Conservation (phyloP, 2,329 filamentous ascomycete genomes). For the Cladosporium austrohemisphaericum region DNA sequence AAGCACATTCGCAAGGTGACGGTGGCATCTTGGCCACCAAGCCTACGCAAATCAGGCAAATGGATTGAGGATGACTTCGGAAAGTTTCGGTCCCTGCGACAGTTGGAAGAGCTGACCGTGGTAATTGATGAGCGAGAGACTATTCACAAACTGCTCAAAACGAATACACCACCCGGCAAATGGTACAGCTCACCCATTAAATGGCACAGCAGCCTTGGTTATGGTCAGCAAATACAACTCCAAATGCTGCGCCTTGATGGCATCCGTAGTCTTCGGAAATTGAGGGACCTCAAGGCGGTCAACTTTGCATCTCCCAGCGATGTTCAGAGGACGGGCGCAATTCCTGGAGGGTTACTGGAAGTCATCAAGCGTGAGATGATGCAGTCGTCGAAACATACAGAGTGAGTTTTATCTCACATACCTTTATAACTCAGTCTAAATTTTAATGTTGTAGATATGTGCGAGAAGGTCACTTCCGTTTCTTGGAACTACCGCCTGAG, state of each 20-base stretch:
- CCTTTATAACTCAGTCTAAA: neutral
- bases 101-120: neutral
- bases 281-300: slow-evolving; percentile 14
- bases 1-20: neutral
- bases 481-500: slow-evolving; percentile 30
- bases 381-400: slow-evolving; percentile 14
- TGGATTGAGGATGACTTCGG: neutral
- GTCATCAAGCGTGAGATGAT: slow-evolving; percentile 26
- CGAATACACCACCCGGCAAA: too few relatives aligned
- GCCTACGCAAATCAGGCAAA: neutral
- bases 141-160: neutral
- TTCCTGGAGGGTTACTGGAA: slow-evolving; percentile 27
- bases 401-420: neutral
- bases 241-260: slow-evolving; percentile 19
- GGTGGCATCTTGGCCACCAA: neutral
- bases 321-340: slow-evolving; percentile 23
- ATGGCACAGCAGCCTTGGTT: neutral
- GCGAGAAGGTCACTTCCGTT: too few relatives aligned
- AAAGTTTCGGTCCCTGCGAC: neutral
- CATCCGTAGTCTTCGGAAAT: slow-evolving; percentile 21
- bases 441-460: too few relatives aligned
- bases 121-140: neutral
- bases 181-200: neutral
- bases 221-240: slow-evolving; percentile 20
- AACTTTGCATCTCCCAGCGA: neutral